These are phyloP conservation scores for Alternaria sp. DNA, from an alignment of 2,329 filamentous ascomycete genomes.

Conservation along the genomic window DNA sequence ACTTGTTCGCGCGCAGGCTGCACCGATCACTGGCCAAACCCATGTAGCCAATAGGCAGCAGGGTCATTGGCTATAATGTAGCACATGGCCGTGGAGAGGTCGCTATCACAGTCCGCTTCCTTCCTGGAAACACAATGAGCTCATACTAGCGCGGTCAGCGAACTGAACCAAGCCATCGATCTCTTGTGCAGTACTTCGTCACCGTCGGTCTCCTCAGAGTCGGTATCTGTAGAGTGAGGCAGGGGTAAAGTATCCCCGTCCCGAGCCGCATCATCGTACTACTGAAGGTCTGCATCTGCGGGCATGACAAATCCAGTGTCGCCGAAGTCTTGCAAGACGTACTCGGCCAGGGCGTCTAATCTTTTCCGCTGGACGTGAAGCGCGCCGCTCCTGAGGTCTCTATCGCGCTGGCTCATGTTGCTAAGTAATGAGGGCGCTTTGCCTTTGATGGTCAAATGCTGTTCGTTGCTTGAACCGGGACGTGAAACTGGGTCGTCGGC, in stretches of 20 bases:
- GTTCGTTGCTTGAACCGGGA: constrained; percentile 11
- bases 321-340: constrained; percentile 53
- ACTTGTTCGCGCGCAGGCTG: neutral
- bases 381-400: constrained; percentile 47
- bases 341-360: constrained; percentile 54
- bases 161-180: neutral
- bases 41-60: neutral
- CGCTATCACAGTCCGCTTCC: neutral
- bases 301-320: constrained; percentile 57
- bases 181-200: neutral
- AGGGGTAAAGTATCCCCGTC: neutral
- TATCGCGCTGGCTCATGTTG: constrained; percentile 46
- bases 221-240: neutral
- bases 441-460: constrained; percentile 15
- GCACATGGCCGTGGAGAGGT: neutral
- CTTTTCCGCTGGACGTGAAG: constrained; percentile 58
- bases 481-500: constrained; percentile 8
- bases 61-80: neutral
- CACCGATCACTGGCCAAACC: neutral
- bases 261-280: constrained; percentile 1
- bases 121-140: neutral
- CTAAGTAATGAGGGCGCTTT: constrained; percentile 44
- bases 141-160: neutral
- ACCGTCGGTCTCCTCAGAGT: neutral
- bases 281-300: constrained; percentile 48